These are phyloP conservation scores for Baudoinia panamericana DNA, from an alignment of 495 filamentous ascomycete species.

Conservation along the genomic window DNA sequence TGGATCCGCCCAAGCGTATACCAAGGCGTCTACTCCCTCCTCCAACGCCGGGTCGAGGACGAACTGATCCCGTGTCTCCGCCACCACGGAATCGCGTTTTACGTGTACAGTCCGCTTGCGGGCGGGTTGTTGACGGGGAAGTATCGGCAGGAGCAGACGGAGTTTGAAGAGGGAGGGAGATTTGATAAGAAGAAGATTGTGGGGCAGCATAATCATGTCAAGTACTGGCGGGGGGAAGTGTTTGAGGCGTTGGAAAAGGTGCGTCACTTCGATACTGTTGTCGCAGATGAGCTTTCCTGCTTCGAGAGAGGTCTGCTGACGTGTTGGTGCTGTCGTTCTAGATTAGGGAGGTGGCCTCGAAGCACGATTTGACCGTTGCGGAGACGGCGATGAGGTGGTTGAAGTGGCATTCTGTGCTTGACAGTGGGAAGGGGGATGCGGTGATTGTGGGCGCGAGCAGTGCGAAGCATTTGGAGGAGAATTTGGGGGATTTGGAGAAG, in stretches of 20 bases:
- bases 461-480: slow-evolving; percentile 11
- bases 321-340: slow-evolving; percentile 6
- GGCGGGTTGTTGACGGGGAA: slow-evolving; percentile 37
- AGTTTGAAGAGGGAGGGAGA: background rate
- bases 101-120: slow-evolving; percentile 39
- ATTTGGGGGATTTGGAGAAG: slow-evolving; percentile 6
- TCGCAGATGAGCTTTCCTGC: too few relatives aligned
- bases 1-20: slow-evolving; percentile 30
- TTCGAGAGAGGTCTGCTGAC: too few relatives aligned
- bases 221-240: too few relatives aligned
- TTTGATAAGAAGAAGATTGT: background rate
- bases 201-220: background rate
- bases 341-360: slow-evolving; percentile 4
- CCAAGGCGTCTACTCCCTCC: slow-evolving; percentile 50
- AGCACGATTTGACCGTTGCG: slow-evolving; percentile 6
- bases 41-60: slow-evolving; percentile 38
- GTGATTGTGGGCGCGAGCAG: slow-evolving; percentile 8
- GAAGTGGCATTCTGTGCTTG: slow-evolving; percentile 4
- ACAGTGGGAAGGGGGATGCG: slow-evolving; percentile 6
- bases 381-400: slow-evolving; percentile 8
- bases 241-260: too few relatives aligned
- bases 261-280: too few relatives aligned
- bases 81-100: slow-evolving; percentile 37
- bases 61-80: slow-evolving; percentile 39
- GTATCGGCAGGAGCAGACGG: slow-evolving; percentile 2